Evolutionary conservation across 768 basidiomycete species (phyloP), one percentile per base, ranked within the genome.

Genomic region (Xerocomellus dryophilus): DNA sequence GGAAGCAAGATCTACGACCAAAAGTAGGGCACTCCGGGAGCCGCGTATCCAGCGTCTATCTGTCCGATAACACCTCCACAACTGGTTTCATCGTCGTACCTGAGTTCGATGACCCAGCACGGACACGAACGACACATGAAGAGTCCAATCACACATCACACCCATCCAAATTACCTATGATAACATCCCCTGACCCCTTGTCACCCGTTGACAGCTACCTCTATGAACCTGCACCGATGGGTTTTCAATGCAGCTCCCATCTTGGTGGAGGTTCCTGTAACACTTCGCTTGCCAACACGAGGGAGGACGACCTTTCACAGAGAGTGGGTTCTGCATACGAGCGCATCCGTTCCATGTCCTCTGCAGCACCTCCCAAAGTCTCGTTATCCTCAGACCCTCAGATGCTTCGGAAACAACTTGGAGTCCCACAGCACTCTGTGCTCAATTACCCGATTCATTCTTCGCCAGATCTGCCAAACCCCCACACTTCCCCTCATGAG

Each of bases 401-500:
- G 46, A 64, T 52, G 10, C 55, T 59, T 58, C 66, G 55, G 44
- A 69, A 65, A 45, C 65, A 71, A 29, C 55, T 71, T 25, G 69
- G 67, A 31, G 55, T 68, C 8, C 59, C 69, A 18, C 69, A 71
- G 25, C 69, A 68, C 42, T 68, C 67, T 17, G 67, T 71, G 31
- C 40, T 62, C 18, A 69, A 68, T 41, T 42, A 62, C 29, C 56
- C 62, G 5, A 27, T 44, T 9, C 36, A 48, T 14, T 64, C 52
- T 44, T 58, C 55, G 23, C 59, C 43, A 32, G 59, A 57, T 38
- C 40, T 69, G 15, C 67, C 67, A 29, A 68, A 68, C 49, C 67
- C 67, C 8, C 54, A 71, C 27, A 32, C 31, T 10, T 38, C 46
- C 34, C 46, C 50, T 32, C 21, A 4, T 15, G 39, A 45, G 15